Evolutionary conservation across 75 land plant genomes (phyloP), one percentile per base, ranked within the genome.

Genomic region (Isoetes taiwanensis): DNA sequence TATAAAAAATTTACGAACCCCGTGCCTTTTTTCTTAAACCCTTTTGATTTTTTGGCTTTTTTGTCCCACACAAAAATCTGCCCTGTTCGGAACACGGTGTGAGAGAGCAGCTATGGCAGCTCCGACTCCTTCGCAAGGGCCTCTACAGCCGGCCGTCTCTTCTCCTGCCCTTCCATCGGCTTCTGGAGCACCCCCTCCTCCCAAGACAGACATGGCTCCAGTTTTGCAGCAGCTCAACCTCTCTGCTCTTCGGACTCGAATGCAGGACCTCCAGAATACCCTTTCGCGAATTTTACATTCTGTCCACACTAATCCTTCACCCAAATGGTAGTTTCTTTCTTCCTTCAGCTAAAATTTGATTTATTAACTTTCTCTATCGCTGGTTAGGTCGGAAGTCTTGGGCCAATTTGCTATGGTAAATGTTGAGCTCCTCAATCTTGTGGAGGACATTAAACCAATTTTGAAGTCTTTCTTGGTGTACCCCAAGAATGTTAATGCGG

Each of bases 351-450:
- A 24, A 2, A 3, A 6, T 32, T 34, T 34, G 5, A 37, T 31
- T 57, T 57, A 42, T 27, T 31, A 58, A 21, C 19, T 20, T 40
- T 52, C 25, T 21, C 41, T 52, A 24, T 23, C 27, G 17, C 25
- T 55, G 23, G 16, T 28, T 72, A 93, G 98, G 98, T 73, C 86
- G 52, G 98, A 83, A 61, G 78, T 84, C 1, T 55, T 93, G 63
- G 77, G 83, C 16, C 98, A 93, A 48, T 84, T 83, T 71, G 84
- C 95, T 0, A 84, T 93, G 80, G 98, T 93, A 32, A 93, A 81
- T 70, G 70, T 93, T 38, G 88, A 84, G 73, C 77, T 93, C 41
- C 78, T 74, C 70, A 93, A 81, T 70, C 81, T 93, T 48, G 85
- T 93, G 57, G 98, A 93, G 28, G 98, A 93, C 32, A 87, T 93